phyloP scores from a whole-genome alignment of 2,329 filamentous ascomycete species.

The Fusarium pseudocircinatum region DNA sequence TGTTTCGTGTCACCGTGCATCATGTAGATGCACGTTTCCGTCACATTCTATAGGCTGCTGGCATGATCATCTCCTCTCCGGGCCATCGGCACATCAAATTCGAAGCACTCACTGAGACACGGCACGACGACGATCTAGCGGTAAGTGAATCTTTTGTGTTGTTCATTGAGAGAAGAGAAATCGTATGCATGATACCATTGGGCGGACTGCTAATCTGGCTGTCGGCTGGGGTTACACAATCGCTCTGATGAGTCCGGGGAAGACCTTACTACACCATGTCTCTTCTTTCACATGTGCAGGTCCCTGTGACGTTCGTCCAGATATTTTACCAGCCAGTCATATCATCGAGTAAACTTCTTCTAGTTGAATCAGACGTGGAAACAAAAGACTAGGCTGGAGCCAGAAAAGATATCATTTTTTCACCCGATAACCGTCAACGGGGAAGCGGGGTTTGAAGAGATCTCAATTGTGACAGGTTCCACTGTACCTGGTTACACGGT shows the following conservation, averaged over 20 bases:
- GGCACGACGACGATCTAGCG: background rate
- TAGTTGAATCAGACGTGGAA: accelerated
- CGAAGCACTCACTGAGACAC: background rate
- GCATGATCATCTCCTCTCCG: no score
- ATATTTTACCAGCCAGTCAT: accelerated
- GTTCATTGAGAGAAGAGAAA: background rate
- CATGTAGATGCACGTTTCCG: background rate
- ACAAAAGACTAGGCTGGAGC: accelerated
- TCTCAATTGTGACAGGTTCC: background rate
- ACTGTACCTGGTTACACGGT: background rate
- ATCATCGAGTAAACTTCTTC: accelerated
- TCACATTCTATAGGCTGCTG: background rate
- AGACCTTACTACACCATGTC: accelerated
- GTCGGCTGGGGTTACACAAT: background rate
- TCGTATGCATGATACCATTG: background rate
- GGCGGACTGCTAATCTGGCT: background rate
- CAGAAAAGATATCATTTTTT: accelerated
- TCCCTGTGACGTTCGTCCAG: accelerated
- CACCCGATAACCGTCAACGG: background rate
- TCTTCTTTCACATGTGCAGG: accelerated
- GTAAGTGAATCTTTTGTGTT: accelerated
- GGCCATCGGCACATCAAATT: background rate
- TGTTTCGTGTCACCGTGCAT: background rate
- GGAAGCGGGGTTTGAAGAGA: background rate
- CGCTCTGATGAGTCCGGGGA: background rate